These are phyloP conservation scores for Candida dendrica DNA, from an alignment of 805 yeast genomes.

Conservation along the genomic window DNA sequence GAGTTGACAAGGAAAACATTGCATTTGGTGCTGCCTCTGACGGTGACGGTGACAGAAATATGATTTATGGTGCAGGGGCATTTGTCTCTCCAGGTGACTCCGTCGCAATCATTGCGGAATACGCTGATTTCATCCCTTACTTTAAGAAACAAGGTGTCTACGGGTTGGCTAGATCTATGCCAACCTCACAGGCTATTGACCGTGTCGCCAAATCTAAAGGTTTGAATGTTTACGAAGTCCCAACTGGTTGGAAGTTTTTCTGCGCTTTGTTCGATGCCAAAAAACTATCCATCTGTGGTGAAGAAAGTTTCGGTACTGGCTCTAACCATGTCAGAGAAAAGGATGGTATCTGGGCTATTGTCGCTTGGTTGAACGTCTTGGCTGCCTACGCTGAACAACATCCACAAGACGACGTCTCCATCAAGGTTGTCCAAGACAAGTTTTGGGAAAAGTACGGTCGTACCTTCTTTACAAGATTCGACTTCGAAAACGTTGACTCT, in stretches of 20 bases:
- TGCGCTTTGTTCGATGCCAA: conserved; percentile 92
- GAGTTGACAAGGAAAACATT: conserved; percentile 74
- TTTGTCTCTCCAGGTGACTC: conserved; percentile 98
- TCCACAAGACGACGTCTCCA: conserved; percentile 54
- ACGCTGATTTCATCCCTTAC: conserved; percentile 88
- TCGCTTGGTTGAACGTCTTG: conserved; percentile 93
- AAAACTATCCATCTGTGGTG: conserved; percentile 94
- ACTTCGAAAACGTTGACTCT: conserved; percentile 74
- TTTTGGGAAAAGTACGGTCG: conserved; percentile 94
- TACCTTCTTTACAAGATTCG: conserved; percentile 95
- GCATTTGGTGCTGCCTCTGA: conserved; percentile 98
- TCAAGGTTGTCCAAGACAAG: conserved; percentile 68
- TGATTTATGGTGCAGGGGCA: conserved; percentile 93
- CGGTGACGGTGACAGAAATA: conserved; percentile 98
- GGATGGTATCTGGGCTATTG: conserved; percentile 96
- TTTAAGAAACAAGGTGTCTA: conserved; percentile 77
- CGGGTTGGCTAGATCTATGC: conserved; percentile 96
- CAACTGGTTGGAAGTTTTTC: conserved; percentile 98
- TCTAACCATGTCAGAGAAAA: conserved; percentile 96
- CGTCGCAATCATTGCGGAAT: conserved; percentile 94
- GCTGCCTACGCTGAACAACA: conserved; percentile 69
- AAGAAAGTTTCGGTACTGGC: conserved; percentile 97
- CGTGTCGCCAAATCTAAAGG: conserved; percentile 77
- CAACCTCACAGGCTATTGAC: conserved; percentile 92
- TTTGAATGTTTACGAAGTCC: conserved; percentile 82